phyloP scores from a whole-genome alignment of 805 yeast genomes.

The Starmerella bacillaris region DNA sequence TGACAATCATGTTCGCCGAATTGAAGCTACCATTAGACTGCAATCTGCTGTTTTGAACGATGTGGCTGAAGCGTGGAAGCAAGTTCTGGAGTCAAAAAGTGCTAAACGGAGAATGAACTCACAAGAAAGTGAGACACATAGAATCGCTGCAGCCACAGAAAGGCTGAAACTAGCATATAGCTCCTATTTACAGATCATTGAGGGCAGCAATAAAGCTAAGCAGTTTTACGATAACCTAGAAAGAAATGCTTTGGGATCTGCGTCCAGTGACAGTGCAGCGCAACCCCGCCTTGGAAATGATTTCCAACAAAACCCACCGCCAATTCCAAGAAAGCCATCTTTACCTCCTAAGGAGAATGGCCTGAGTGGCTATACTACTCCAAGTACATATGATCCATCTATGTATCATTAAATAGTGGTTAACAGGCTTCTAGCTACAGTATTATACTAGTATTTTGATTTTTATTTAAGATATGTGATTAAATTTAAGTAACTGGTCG shows the following conservation, averaged over 20 bases:
- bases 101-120: conserved; percentile 25
- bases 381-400: conserved; percentile 15
- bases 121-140: conserved; percentile 23
- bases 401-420: conserved; percentile 11
- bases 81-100: conserved; percentile 29
- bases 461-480: too few species aligned
- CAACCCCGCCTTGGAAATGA: too few species aligned
- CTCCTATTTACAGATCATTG: conserved; percentile 38
- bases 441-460: too few species aligned
- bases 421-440: too few species aligned
- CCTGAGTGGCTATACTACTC: conserved; percentile 14
- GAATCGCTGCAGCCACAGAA: conserved; percentile 25
- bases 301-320: not conserved
- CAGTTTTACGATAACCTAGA: conserved; percentile 42
- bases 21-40: conserved; percentile 48
- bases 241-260: conserved; percentile 20
- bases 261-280: conserved; percentile 1
- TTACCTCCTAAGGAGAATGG: conserved; percentile 7
- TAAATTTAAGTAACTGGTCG: too few species aligned
- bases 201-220: conserved; percentile 44
- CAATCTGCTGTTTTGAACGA: conserved; percentile 39
- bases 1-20: conserved; percentile 43
- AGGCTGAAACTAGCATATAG: conserved; percentile 34
- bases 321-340: not conserved
- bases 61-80: conserved; percentile 32